These are phyloP conservation scores for Diutina siamensis DNA, from an alignment of 1,139 yeast genomes.

Conservation along the genomic window DNA sequence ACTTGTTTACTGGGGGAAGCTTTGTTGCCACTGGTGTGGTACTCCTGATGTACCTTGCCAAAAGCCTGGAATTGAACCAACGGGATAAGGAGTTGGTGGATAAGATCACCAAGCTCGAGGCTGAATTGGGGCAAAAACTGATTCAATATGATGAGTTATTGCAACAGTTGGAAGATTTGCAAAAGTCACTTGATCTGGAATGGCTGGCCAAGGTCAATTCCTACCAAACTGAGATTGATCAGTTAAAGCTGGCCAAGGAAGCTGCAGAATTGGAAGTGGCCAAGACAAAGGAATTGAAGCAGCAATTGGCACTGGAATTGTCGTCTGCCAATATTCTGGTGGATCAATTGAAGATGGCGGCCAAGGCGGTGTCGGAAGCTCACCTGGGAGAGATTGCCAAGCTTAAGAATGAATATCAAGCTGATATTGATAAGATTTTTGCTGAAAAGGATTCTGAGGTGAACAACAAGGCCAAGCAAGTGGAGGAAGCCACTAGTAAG, in stretches of 20 bases:
- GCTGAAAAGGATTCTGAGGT: neutral
- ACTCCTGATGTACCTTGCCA: neutral
- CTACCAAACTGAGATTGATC: neutral
- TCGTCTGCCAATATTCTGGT: neutral
- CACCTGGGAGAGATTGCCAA: neutral
- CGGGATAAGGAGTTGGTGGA: constrained; percentile 4
- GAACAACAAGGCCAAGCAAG: neutral
- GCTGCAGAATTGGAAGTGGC: neutral
- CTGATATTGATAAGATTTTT: constrained; percentile 1
- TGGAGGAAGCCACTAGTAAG: neutral
- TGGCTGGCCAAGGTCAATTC: neutral
- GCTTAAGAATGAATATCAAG: neutral
- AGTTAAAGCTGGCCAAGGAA: neutral
- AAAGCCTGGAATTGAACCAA: neutral
- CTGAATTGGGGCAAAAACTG: constrained; percentile 7
- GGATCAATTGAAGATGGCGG: constrained; percentile 1
- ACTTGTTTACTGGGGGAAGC: neutral
- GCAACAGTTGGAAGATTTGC: neutral
- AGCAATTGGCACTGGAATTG: neutral
- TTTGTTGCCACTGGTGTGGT: neutral
- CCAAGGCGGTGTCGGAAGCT: neutral
- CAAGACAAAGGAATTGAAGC: neutral
- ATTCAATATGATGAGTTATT: constrained; percentile 5
- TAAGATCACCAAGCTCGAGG: constrained; percentile 7
- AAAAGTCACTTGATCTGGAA: neutral